Conservation (phyloP, 2,329 filamentous ascomycete genomes). For the Canariomyces notabilis region DNA sequence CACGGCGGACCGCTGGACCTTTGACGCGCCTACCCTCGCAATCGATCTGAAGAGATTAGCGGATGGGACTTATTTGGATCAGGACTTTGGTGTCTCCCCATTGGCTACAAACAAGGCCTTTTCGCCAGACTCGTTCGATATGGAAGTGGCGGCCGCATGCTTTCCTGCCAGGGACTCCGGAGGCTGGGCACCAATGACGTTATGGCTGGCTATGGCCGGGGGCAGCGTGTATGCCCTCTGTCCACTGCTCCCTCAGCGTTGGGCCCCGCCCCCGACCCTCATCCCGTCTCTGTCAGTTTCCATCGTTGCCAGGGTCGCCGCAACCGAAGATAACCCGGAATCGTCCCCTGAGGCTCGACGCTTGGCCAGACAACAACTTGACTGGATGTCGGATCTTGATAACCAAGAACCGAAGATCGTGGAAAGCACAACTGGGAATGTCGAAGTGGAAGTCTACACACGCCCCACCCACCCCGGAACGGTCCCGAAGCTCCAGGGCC, state of each 20-base stretch:
- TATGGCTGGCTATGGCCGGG: constrained; percentile 93
- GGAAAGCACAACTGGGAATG: constrained; percentile 46
- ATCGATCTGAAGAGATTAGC: constrained; percentile 86
- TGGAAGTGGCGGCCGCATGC: constrained; percentile 86
- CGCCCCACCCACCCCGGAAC: constrained; percentile 54
- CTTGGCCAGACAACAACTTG: constrained; percentile 58
- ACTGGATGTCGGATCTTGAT: constrained; percentile 64
- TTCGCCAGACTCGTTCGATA: constrained; percentile 83
- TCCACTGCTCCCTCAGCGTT: constrained; percentile 80
- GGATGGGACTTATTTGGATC: constrained; percentile 74
- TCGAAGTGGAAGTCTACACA: constrained; percentile 49
- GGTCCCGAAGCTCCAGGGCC: constrained; percentile 57
- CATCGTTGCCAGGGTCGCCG: constrained; percentile 68
- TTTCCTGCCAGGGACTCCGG: constrained; percentile 65
- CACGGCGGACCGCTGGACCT: constrained; percentile 77
- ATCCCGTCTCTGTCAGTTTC: constrained; percentile 79
- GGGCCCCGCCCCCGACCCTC: constrained; percentile 71
- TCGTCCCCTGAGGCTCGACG: constrained; percentile 50
- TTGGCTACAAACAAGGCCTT: constrained; percentile 74
- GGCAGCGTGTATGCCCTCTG: constrained; percentile 93
- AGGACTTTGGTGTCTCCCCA: constrained; percentile 75
- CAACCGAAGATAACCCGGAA: constrained; percentile 54
- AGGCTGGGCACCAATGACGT: constrained; percentile 92
- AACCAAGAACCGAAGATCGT: constrained; percentile 55
- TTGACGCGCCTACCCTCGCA: constrained; percentile 75